Percentiles rank a stretch among this genome's conserved stretches.
Conservation (phyloP, 2,329 filamentous ascomycete species). For the Bretziella fagacearum region DNA sequence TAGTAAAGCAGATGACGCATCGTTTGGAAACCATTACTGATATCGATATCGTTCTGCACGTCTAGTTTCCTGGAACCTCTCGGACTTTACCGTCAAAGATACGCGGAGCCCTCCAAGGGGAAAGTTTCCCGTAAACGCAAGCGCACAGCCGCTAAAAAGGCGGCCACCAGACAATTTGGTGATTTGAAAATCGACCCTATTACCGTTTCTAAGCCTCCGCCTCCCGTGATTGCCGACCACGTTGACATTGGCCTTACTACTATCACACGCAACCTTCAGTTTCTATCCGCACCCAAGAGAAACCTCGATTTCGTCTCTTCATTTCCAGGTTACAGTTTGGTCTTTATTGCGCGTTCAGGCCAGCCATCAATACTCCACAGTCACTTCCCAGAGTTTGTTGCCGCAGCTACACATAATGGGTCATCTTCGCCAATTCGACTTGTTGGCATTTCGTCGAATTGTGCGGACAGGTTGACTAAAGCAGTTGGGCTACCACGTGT, state of each 20-base stretch:
- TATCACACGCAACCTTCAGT: conserved; percentile 43
- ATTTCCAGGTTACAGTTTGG: conserved; percentile 26
- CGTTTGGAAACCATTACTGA: too few species aligned
- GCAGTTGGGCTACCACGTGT: conserved; percentile 45
- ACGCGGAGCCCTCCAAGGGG: conserved; percentile 42
- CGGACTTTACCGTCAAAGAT: conserved; percentile 39
- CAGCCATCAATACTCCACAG: conserved; percentile 41
- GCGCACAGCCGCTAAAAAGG: conserved; percentile 19
- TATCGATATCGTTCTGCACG: too few species aligned
- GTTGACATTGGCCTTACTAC: conserved; percentile 48
- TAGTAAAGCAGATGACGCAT: too few species aligned
- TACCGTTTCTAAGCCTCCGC: conserved; percentile 15
- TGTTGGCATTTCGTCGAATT: conserved; percentile 43
- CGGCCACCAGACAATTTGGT: conserved; percentile 17
- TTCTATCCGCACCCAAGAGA: conserved; percentile 19
- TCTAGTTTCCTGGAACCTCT: conserved; percentile 46
- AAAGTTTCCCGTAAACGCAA: conserved; percentile 40
- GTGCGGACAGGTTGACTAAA: conserved; percentile 38
- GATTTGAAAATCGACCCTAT: neutral
- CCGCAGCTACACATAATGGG: conserved; percentile 29
- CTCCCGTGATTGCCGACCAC: conserved; percentile 36
- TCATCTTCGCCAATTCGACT: conserved; percentile 33
- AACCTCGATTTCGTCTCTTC: neutral
- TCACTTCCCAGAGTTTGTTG: conserved; percentile 41
- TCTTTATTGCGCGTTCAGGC: conserved; percentile 42